phyloP scores from a whole-genome alignment of 441 rosid genomes.

The Dalechampia spathulata region DNA sequence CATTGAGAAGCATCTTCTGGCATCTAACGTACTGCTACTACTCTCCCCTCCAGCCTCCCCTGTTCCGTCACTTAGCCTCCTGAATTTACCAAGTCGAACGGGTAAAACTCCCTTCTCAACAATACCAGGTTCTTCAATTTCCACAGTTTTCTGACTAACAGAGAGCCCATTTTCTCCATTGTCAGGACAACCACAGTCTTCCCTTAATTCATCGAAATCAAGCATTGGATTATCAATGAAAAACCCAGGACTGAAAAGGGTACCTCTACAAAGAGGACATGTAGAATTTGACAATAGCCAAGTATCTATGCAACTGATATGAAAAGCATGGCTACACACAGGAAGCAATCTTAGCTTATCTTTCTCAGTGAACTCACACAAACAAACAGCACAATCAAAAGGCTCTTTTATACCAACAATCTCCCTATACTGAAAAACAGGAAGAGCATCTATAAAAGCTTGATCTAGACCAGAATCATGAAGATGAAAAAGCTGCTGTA shows the following conservation, averaged over 20 bases:
- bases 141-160: slow-evolving; percentile 41
- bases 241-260: slow-evolving; percentile 33
- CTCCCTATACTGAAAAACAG: slow-evolving; percentile 52
- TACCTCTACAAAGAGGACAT: slow-evolving; percentile 67
- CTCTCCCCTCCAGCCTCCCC: slow-evolving; percentile 35
- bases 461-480: slow-evolving; percentile 77
- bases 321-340: slow-evolving; percentile 66
- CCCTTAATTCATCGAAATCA: slow-evolving; percentile 28
- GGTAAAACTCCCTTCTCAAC: slow-evolving; percentile 40
- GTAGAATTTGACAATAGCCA: slow-evolving; percentile 78
- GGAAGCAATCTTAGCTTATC: slow-evolving; percentile 73
- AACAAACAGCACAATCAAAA: slow-evolving; percentile 69
- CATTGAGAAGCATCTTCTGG: slow-evolving; percentile 78
- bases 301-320: slow-evolving; percentile 56
- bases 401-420: slow-evolving; percentile 54
- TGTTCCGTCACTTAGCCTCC: slow-evolving; percentile 26
- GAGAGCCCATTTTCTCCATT: slow-evolving; percentile 25
- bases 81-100: slow-evolving; percentile 59
- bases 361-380: slow-evolving; percentile 49
- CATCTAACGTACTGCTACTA: slow-evolving; percentile 41
- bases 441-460: slow-evolving; percentile 54
- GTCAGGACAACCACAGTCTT: slow-evolving; percentile 20
- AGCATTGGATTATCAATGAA: slow-evolving; percentile 22
- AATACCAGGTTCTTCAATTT: slow-evolving; percentile 29
- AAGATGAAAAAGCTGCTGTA: slow-evolving; percentile 61